Percentiles rank a stretch among this genome's conserved stretches.
phyloP scores from a whole-genome alignment of 148 eudicot genomes.

The Persicaria tinctoria region DNA sequence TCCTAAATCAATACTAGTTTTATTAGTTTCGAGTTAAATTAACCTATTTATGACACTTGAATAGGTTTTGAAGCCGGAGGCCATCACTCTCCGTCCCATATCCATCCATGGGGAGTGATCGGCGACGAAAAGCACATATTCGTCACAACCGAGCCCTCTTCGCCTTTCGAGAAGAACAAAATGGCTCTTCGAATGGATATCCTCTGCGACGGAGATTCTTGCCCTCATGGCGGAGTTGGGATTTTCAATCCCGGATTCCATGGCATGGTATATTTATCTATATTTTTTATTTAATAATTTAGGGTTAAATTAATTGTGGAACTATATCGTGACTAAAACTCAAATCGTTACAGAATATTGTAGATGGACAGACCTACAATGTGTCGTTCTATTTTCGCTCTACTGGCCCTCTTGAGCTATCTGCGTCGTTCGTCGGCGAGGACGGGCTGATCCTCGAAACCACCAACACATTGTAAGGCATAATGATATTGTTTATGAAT shows the following conservation, averaged over 20 bases:
- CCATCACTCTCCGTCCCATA: conserved; percentile 19
- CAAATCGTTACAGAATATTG: conserved; percentile 22
- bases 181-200: conserved; percentile 34
- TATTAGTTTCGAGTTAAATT: no score
- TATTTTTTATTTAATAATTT: no score
- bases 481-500: no score
- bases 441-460: conserved; percentile 26
- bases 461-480: conserved; percentile 15
- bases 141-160: conserved; percentile 25
- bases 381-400: conserved; percentile 21
- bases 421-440: conserved; percentile 17
- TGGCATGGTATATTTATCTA: conserved; percentile 28
- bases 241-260: conserved; percentile 34
- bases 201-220: conserved; percentile 19
- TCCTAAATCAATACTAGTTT: no score
- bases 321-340: no score
- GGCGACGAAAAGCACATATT: conserved; percentile 22
- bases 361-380: conserved; percentile 20
- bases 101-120: conserved; percentile 30
- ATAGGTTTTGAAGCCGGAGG: conserved; percentile 44
- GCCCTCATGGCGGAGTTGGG: conserved; percentile 41
- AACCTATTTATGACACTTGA: no score
- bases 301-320: no score
- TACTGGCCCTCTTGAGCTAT: conserved; percentile 13
- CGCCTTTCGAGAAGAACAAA: conserved; percentile 22